Percentiles rank a stretch among this genome's conserved stretches.
phyloP scores from a whole-genome alignment of 352 stramenopile species.

The Globisporangium middletonii region DNA sequence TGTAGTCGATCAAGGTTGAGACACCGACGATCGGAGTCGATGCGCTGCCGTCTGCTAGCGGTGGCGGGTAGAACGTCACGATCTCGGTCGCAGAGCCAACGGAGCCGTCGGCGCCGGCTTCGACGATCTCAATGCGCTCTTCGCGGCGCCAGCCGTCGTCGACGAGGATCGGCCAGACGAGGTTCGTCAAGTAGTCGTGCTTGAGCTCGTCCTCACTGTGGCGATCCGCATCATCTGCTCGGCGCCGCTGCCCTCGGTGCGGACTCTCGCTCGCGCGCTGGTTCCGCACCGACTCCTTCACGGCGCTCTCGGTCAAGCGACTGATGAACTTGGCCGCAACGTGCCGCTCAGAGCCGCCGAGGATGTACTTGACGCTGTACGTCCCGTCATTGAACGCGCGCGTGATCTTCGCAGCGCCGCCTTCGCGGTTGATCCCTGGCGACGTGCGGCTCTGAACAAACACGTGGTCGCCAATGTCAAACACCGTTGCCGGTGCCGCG shows the following conservation, averaged over 20 bases:
- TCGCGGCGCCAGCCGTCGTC: constrained; percentile 67
- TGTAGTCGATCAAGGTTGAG: constrained; percentile 45
- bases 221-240: neutral
- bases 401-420: constrained; percentile 49
- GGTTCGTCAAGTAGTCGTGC: constrained; percentile 71
- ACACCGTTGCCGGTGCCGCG: constrained; percentile 11
- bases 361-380: constrained; percentile 83
- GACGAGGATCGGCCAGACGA: constrained; percentile 73
- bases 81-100: constrained; percentile 29
- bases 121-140: constrained; percentile 43
- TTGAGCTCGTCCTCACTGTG: constrained; percentile 13
- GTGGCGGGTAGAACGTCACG: constrained; percentile 28
- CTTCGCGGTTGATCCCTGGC: constrained; percentile 76
- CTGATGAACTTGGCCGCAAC: constrained; percentile 56
- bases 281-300: constrained; percentile 76
- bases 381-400: constrained; percentile 53
- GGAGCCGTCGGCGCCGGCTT: constrained; percentile 28
- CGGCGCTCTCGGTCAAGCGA: constrained; percentile 58
- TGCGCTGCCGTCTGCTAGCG: neutral
- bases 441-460: constrained; percentile 71
- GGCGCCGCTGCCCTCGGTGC: neutral
- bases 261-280: constrained; percentile 13
- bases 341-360: constrained; percentile 69
- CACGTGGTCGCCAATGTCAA: constrained; percentile 52
- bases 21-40: constrained; percentile 43